Percentiles rank a stretch among this genome's conserved stretches.
phyloP scores from a whole-genome alignment of 345 rosid species.

The Boechera stricta region DNA sequence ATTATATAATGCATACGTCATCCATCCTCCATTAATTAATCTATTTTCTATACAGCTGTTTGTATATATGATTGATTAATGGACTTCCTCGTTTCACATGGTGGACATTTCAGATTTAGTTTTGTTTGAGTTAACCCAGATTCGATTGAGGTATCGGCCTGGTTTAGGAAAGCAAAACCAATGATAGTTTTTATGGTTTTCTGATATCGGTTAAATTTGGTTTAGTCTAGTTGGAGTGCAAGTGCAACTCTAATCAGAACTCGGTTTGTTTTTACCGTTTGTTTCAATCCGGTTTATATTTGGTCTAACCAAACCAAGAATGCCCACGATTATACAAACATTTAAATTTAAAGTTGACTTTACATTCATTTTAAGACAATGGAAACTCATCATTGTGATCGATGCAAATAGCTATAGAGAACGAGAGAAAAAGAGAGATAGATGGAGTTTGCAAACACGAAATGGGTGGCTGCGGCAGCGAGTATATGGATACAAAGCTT shows the following conservation, averaged over 20 bases:
- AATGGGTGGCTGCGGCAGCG: constrained; percentile 80
- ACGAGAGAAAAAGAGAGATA: background rate
- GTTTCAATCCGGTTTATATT: background rate
- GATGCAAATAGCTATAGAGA: background rate
- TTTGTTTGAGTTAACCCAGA: background rate
- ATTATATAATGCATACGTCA: background rate
- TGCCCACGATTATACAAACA: background rate
- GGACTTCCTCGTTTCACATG: constrained; percentile 28
- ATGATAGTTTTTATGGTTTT: background rate
- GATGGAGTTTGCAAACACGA: constrained; percentile 49
- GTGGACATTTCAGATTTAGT: constrained; percentile 14
- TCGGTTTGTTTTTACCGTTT: background rate
- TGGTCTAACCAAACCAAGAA: constrained; percentile 22
- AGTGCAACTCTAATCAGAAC: background rate
- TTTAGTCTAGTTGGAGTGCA: background rate
- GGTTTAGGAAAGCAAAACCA: background rate
- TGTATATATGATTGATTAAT: constrained; percentile 2
- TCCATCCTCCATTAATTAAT: background rate
- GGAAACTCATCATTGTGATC: constrained; percentile 10
- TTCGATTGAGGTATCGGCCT: background rate
- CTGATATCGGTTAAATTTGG: constrained; percentile 1
- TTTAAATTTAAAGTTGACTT: constrained; percentile 33
- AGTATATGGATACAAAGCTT: constrained; percentile 93
- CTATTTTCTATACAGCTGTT: constrained; percentile 9
- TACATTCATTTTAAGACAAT: constrained; percentile 25